Evolutionary conservation across 257 asterid species (phyloP).

Genomic region (Solanum corneliomulleri): DNA sequence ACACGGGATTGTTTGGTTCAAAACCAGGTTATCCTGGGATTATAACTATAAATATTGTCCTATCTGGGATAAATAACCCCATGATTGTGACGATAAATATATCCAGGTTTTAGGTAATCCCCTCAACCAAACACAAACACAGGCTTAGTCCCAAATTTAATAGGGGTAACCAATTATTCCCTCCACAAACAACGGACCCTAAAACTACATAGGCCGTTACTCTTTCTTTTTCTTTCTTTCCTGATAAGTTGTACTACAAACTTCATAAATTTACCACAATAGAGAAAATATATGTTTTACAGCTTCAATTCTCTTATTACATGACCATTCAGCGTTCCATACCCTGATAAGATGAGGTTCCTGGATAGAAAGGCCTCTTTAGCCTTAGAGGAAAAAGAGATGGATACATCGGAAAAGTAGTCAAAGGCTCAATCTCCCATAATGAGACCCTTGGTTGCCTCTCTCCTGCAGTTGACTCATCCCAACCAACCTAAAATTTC

Average conservation of each 20-base stretch:
- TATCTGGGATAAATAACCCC: neutral
- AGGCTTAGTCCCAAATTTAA: neutral
- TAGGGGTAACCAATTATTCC: neutral
- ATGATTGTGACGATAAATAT: neutral
- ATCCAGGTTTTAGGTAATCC: neutral
- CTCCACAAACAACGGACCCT: neutral
- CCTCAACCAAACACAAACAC: neutral
- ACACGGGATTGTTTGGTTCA: neutral
- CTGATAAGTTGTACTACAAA: neutral
- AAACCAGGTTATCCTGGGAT: neutral
- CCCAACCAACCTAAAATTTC: constrained; percentile 85
- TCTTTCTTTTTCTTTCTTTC: neutral
- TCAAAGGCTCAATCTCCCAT: constrained; percentile 97
- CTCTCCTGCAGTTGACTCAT: constrained; percentile 96
- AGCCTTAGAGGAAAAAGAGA: constrained; percentile 80
- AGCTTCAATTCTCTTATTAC: neutral
- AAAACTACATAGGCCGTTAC: neutral
- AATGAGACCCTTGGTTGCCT: constrained; percentile 92
- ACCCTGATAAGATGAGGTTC: constrained; percentile 91
- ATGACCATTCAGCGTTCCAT: neutral
- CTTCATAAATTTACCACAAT: neutral
- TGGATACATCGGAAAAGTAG: constrained; percentile 95
- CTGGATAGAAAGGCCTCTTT: constrained; percentile 95
- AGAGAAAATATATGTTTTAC: neutral
- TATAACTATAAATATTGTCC: neutral